Conservation (phyloP, 2,329 filamentous ascomycete genomes). For the Fragosphaeria purpurea region DNA sequence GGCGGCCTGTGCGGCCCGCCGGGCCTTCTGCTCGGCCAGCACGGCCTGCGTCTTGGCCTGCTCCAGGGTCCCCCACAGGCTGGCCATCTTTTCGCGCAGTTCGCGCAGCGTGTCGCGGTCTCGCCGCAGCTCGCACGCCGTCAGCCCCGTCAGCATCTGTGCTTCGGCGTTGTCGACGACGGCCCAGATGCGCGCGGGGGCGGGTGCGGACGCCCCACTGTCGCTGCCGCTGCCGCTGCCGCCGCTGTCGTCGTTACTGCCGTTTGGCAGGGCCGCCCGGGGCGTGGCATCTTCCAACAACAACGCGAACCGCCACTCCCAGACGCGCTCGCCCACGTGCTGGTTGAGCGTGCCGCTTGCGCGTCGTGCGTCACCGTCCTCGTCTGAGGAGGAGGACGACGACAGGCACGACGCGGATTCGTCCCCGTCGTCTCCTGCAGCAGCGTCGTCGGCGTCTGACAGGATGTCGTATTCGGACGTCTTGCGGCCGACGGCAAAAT, state of each 20-base stretch:
- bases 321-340: constrained; percentile 30
- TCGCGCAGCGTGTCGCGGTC: constrained; percentile 35
- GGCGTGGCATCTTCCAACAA: constrained; percentile 65
- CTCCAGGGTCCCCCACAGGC: constrained; percentile 79
- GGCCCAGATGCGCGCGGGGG: constrained; percentile 50
- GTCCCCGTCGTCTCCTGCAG: constrained; percentile 17
- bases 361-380: constrained; percentile 5
- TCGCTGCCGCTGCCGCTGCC: no score
- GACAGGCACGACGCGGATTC: constrained; percentile 16
- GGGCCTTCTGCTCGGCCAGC: constrained; percentile 18
- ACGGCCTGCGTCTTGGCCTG: constrained; percentile 53
- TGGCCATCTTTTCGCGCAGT: constrained; percentile 61
- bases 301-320: constrained; percentile 80
- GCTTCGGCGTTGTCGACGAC: constrained; percentile 51
- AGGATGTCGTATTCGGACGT: constrained; percentile 38
- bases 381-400: constrained; percentile 18
- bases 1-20: constrained; percentile 51
- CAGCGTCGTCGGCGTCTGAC: constrained; percentile 30
- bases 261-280: constrained; percentile 15
- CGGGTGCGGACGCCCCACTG: constrained; percentile 9
- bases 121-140: constrained; percentile 46
- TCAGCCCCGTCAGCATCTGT: constrained; percentile 37
- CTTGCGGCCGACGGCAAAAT: constrained; percentile 52
- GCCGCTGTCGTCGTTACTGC: background rate
- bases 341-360: constrained; percentile 12